These are phyloP conservation scores for Raffaelea arxii DNA, from an alignment of 2,329 filamentous ascomycete species.

Conservation along the genomic window DNA sequence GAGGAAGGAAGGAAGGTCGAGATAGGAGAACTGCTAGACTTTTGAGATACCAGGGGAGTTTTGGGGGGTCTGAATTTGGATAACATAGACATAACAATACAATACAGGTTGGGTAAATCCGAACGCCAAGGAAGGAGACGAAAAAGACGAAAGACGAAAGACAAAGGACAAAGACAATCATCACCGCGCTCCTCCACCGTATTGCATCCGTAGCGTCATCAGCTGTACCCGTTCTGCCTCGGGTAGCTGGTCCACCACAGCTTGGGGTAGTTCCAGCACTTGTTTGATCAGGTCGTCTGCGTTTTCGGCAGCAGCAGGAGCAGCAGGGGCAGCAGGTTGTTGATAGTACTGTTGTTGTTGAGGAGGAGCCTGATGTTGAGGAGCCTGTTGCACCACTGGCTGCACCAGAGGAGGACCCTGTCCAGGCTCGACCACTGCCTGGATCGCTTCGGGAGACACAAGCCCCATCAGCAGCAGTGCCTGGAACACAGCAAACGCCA, in stretches of 20 bases:
- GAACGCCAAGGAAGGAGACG: neutral
- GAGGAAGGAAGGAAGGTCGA: neutral
- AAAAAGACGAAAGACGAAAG: neutral
- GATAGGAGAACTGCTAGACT: neutral
- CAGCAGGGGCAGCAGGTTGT: conserved; percentile 14
- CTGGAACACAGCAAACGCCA: conserved; percentile 92
- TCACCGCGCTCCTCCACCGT: conserved; percentile 8
- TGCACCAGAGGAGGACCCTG: neutral
- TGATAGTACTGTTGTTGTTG: neutral
- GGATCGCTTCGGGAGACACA: conserved; percentile 74
- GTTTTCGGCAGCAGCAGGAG: conserved; percentile 22
- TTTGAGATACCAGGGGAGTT: neutral
- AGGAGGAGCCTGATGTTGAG: too few relatives aligned
- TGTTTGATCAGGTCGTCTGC: conserved; percentile 67
- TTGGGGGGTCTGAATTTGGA: neutral
- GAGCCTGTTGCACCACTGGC: neutral
- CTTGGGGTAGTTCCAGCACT: conserved; percentile 69
- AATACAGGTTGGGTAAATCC: neutral
- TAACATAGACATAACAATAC: neutral
- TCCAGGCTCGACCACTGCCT: conserved; percentile 52
- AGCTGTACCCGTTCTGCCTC: conserved; percentile 71
- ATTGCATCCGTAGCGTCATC: conserved; percentile 51
- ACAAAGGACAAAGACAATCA: too few relatives aligned
- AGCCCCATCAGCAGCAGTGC: conserved; percentile 86
- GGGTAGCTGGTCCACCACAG: conserved; percentile 69